Base-by-base conservation (phyloP, 345 rosid species). In the Balakata baccata region DNA sequence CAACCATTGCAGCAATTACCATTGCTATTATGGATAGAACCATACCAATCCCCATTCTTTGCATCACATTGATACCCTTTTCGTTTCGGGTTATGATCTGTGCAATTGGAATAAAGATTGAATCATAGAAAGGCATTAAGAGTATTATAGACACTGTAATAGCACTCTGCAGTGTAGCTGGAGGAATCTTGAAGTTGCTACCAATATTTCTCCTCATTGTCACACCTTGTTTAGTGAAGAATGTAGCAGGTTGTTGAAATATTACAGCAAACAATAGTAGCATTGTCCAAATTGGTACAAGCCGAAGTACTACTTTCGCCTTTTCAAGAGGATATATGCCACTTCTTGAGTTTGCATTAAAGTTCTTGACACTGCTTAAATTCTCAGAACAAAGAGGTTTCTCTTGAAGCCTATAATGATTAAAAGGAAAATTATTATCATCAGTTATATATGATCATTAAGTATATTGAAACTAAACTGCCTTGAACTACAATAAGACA, bases 41-140 rank as follows among this genome's bases (percentile, higher is more conserved):
- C 97, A 94, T 94, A 5, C 98, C 98, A 0, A 89, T 81, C 9
- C 98, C 97, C 95, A 94, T 94, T 74, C 98, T 79, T 71, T 90
- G 89, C 89, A 83, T 85, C 18, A 92, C 94, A 0, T 49, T 80
- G 54, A 92, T 84, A 23, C 95, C 95, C 46, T 82, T 86, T 47
- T 85, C 72, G 5, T 83, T 66, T 0, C 82, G 84, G 12, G 90
- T 78, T 18, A 94, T 14, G 11, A 74, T 51, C 51, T 81, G 81
- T n/a, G 81, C 63, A 0, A 84, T 62, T 0, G 98, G 98, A 74
- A 89, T 87, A 77, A 94, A 76, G 38, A 88, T 25, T 23, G 79
- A 83, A 66, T 90, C 94, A 61, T 94, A 94, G 0, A 92, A 71
- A 0, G 98, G 98, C 97, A 92, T 89, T 11, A 92, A 81, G 66